Evolutionary conservation across 2,329 filamentous ascomycete species (phyloP), one percentile per base, ranked within the genome.

Genomic region (Colletotrichum endophyticum): DNA sequence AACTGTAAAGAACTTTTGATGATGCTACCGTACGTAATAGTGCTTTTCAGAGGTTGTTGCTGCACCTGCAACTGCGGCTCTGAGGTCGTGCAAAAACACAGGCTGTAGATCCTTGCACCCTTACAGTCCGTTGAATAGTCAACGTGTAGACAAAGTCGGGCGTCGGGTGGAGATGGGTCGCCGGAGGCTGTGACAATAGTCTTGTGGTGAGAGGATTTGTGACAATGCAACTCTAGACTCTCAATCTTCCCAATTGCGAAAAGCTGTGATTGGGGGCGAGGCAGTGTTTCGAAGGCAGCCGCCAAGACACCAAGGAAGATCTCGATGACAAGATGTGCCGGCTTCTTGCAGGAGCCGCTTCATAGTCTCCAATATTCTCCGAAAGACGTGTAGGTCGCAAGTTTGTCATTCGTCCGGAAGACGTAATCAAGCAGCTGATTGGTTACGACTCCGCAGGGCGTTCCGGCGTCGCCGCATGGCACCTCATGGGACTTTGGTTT

Each of bases 21-120:
- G 11, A 53, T 53, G n/a, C n/a, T 22, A 4, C 19, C 0, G 19
- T 44, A 12, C 6, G n/a, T 53, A 0, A 3, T 0, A 53, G n/a
- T 22, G n/a, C 44, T 13, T 53, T 22, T 22, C 44, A 13, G n/a
- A 13, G 44, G n/a, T 53, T 53, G 6, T 13, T 13, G 11, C n/a
- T 22, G 44, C 44, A 7, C 0, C 11, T 53, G 0, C n/a, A 22
- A 22, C n/a, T 53, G n/a, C 44, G 4, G 11, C 44, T 53, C n/a
- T 1, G 11, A 22, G n/a, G 6, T 22, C 11, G 6, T 13, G 44
- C n/a, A 22, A 0, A 8, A 22, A 22, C 0, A 22, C 6, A 2
- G 11, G n/a, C n/a, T 22, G 6, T 22, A 22, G n/a, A 53, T 53
- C 44, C 44, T 22, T 53, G n/a, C 11, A 13, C 9, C 0, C 0